These are phyloP conservation scores for Cucumis melo DNA, from an alignment of 306 rosid genomes.

Conservation along the genomic window DNA sequence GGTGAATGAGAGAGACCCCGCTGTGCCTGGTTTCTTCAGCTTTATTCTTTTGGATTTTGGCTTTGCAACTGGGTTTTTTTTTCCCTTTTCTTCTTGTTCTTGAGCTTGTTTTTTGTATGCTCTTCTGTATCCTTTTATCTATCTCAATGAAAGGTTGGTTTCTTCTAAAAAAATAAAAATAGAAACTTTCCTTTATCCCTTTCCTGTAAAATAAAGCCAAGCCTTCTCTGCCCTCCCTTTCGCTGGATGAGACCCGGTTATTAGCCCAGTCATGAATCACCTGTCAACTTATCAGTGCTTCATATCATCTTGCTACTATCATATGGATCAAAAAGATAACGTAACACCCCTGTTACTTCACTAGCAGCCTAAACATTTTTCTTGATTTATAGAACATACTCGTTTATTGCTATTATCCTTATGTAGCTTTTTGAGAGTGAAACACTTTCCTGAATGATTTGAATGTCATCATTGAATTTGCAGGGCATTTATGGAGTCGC, in stretches of 20 bases:
- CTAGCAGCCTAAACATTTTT: not conserved
- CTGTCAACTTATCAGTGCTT: not conserved
- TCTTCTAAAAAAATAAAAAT: not conserved
- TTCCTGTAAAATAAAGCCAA: not conserved
- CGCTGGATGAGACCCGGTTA: not conserved
- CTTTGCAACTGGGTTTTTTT: too few relatives aligned
- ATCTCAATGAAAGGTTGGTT: too few relatives aligned
- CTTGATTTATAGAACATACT: not conserved
- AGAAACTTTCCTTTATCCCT: not conserved
- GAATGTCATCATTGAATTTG: not conserved
- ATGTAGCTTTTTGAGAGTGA: not conserved
- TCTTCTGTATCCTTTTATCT: too few relatives aligned
- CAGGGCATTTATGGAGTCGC: slow-evolving; percentile 80
- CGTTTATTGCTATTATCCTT: not conserved
- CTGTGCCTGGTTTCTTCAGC: not conserved
- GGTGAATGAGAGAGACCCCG: not conserved
- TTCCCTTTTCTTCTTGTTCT: too few relatives aligned
- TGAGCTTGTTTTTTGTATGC: too few relatives aligned
- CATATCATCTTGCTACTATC: not conserved
- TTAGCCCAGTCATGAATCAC: not conserved
- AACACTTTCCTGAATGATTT: not conserved
- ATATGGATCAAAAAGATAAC: not conserved
- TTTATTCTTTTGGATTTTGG: not conserved
- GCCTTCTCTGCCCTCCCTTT: not conserved
- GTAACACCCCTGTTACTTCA: not conserved